Conservation (phyloP, 257 asterid genomes). For the Gynochthodes officinalis region DNA sequence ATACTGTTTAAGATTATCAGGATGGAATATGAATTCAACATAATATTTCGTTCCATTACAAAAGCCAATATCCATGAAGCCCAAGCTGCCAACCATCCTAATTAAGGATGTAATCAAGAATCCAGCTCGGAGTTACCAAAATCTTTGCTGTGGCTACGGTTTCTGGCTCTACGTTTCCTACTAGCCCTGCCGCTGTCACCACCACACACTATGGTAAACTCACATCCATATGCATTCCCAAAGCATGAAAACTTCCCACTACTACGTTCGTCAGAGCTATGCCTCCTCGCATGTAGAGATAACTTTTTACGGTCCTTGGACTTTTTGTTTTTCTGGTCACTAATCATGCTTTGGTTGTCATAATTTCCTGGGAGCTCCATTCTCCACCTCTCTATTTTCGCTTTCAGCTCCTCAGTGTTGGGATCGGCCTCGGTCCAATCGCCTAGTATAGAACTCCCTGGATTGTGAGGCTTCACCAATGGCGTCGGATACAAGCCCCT, state of each 20-base stretch:
- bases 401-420: constrained; percentile 54
- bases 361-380: constrained; percentile 48
- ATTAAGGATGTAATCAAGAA: background rate
- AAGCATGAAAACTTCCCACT: constrained; percentile 43
- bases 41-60: no score
- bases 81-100: no score
- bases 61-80: no score
- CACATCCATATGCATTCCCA: constrained; percentile 45
- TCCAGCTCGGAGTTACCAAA: constrained; percentile 4
- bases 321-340: constrained; percentile 1
- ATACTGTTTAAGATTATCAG: no score
- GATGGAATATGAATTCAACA: no score
- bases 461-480: constrained; percentile 19
- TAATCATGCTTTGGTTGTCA: constrained; percentile 5
- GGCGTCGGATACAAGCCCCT: constrained; percentile 41
- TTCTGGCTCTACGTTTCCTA: constrained; percentile 12
- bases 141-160: background rate
- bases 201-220: constrained; percentile 48
- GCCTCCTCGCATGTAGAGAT: background rate
- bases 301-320: background rate
- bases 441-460: constrained; percentile 58
- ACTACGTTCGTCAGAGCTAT: constrained; percentile 6
- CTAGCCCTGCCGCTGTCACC: constrained; percentile 17
- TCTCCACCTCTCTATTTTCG: constrained; percentile 74
- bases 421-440: constrained; percentile 67